phyloP scores from a whole-genome alignment of 73 alveolate genomes.

The Stentor coeruleus region DNA sequence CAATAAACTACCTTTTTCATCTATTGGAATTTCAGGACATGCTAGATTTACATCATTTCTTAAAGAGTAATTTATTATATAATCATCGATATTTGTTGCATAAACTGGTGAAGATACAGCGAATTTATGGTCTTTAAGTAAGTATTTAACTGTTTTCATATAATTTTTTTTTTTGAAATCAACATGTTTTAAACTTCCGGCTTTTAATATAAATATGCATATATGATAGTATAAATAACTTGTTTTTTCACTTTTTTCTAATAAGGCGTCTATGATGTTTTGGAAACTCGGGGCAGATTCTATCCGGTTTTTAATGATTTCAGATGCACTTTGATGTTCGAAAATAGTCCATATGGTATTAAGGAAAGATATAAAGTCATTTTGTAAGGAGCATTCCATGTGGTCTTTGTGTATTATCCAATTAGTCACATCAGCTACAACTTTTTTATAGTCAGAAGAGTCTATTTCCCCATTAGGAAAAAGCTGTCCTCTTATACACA shows the following conservation, averaged over 20 bases:
- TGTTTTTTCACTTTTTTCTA: not conserved
- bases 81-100: not conserved
- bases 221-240: not conserved
- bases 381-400: not conserved
- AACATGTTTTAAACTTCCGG: not conserved
- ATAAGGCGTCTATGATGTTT: not conserved
- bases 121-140: not conserved
- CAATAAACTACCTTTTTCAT: not conserved
- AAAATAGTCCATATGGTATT: not conserved
- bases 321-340: not conserved
- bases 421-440: not conserved
- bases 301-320: not conserved
- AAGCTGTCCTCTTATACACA: conserved; percentile 14
- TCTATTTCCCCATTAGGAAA: conserved; percentile 20
- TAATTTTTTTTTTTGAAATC: too few species aligned
- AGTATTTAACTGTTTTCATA: not conserved
- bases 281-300: not conserved
- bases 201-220: not conserved
- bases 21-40: not conserved
- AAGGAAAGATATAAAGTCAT: not conserved
- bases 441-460: not conserved
- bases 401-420: not conserved
- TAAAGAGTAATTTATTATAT: too few species aligned
- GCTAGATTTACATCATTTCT: not conserved
- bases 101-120: not conserved